Conservation (phyloP, 2,329 filamentous ascomycete species). For the Pseudogymnoascus sp. region DNA sequence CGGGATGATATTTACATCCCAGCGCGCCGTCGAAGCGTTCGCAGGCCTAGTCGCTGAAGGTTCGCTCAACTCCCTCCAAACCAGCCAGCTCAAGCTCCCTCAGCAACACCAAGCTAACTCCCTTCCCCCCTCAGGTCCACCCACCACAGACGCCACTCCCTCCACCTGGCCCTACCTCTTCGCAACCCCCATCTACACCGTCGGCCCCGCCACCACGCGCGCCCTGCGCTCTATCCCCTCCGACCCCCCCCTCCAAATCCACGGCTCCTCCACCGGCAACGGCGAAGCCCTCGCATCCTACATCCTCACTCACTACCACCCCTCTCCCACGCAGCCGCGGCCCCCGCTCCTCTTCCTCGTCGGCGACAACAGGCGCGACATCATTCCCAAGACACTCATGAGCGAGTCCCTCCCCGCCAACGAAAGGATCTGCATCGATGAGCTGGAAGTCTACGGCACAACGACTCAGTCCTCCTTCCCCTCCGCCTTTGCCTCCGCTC, state of each 20-base stretch:
- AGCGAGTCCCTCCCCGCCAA: slow-evolving; percentile 40
- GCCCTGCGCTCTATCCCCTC: slow-evolving; percentile 53
- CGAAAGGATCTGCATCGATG: slow-evolving; percentile 58
- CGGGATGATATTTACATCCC: slow-evolving; percentile 77
- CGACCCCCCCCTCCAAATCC: slow-evolving; percentile 49
- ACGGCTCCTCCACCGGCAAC: slow-evolving; percentile 76
- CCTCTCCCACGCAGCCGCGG: not conserved
- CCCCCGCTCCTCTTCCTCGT: slow-evolving; percentile 73
- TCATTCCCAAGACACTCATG: slow-evolving; percentile 77
- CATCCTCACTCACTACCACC: slow-evolving; percentile 67
- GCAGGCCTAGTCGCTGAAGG: slow-evolving; percentile 48
- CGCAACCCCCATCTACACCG: slow-evolving; percentile 61
- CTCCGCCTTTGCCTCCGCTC: slow-evolving; percentile 48
- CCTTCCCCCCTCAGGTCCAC: not conserved
- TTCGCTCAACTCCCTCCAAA: not conserved
- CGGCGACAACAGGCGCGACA: slow-evolving; percentile 79
- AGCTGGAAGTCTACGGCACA: slow-evolving; percentile 81
- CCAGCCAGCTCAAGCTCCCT: not conserved
- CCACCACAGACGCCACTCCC: not conserved
- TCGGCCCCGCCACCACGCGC: slow-evolving; percentile 72
- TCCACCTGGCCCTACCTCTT: slow-evolving; percentile 44
- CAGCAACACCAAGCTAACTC: not conserved
- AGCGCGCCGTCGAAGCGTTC: slow-evolving; percentile 75
- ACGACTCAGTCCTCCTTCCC: slow-evolving; percentile 73
- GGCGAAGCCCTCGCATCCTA: slow-evolving; percentile 70